Evolutionary conservation across 345 rosid genomes (phyloP).

Genomic region (Ceriops zippeliana): DNA sequence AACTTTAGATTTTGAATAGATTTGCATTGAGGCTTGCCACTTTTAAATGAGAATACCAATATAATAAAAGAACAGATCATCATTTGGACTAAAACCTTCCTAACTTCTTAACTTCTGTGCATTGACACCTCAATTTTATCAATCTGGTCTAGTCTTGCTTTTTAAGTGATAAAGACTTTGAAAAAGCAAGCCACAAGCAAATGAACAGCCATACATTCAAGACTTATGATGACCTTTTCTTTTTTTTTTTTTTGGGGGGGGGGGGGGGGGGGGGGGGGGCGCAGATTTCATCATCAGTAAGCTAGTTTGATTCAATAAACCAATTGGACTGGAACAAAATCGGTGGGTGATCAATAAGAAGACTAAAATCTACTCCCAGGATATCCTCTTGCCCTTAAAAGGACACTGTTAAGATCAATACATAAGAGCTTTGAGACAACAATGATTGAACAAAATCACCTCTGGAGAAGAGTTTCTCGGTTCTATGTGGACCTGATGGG

Average conservation of each 20-base stretch:
- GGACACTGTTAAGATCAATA: neutral
- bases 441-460: conserved; percentile 12
- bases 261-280: too few relatives aligned
- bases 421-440: neutral
- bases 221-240: too few relatives aligned
- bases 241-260: too few relatives aligned
- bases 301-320: too few relatives aligned
- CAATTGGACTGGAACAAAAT: neutral
- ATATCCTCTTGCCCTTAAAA: neutral
- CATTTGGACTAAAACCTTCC: conserved; percentile 1
- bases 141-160: neutral
- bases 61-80: neutral
- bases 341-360: neutral
- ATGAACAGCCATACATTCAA: too few relatives aligned
- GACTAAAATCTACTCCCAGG: neutral
- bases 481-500: conserved; percentile 37
- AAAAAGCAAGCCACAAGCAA: neutral
- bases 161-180: neutral
- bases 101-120: neutral
- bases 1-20: too few relatives aligned
- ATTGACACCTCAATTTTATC: neutral
- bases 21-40: too few relatives aligned
- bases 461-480: conserved; percentile 16
- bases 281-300: too few relatives aligned
- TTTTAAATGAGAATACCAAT: too few relatives aligned